These are phyloP conservation scores for Trametopsis cervina DNA, from an alignment of 768 basidiomycete species.

Conservation along the genomic window DNA sequence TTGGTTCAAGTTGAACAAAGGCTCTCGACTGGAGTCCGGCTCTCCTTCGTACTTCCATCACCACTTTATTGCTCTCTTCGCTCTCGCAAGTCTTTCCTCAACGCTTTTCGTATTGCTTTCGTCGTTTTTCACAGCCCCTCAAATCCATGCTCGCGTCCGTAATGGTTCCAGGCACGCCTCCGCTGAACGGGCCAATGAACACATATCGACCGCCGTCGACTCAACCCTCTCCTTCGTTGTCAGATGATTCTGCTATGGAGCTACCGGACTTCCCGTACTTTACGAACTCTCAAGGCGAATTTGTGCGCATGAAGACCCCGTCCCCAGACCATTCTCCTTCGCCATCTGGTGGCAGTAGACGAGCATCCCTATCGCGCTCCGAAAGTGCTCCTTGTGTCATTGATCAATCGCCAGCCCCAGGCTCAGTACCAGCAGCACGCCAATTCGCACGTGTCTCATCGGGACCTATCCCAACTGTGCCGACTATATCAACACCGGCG, in stretches of 20 bases:
- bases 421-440: conserved; percentile 31
- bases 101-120: neutral
- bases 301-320: conserved; percentile 17
- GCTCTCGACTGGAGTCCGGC: too few species aligned
- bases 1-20: conserved; percentile 9
- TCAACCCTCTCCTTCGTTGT: conserved; percentile 1
- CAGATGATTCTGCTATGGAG: neutral
- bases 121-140: conserved; percentile 1
- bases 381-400: conserved; percentile 54
- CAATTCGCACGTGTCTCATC: conserved; percentile 66
- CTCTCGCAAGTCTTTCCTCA: neutral
- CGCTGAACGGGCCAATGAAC: too few species aligned
- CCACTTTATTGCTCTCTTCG: neutral
- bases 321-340: conserved; percentile 18
- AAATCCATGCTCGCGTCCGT: too few species aligned
- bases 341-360: conserved; percentile 32
- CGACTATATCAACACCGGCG: conserved; percentile 25
- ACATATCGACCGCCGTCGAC: conserved; percentile 1
- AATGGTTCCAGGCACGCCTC: too few species aligned
- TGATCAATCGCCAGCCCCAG: conserved; percentile 20
- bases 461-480: conserved; percentile 35
- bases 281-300: conserved; percentile 31
- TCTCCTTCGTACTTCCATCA: too few species aligned
- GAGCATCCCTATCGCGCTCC: conserved; percentile 52
- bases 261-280: neutral